Conservation (phyloP, 108 stramenopile species). For the Nannochloropsis gaditana region DNA sequence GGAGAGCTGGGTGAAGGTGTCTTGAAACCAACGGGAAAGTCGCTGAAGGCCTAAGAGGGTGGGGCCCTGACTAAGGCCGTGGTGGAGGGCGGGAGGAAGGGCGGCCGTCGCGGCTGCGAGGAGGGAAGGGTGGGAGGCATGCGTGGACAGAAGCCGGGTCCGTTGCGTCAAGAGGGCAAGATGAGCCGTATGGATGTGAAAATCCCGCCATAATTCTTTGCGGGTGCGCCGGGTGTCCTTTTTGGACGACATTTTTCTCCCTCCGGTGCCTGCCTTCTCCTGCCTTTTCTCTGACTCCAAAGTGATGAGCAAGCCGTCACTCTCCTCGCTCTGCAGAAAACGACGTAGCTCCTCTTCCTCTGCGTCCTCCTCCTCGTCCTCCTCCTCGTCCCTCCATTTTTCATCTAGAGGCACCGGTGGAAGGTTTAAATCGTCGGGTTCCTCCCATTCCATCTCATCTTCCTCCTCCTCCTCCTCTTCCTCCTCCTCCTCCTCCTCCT, state of each 20-base stretch:
- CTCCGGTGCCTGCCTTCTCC: background rate
- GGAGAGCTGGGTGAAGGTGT: background rate
- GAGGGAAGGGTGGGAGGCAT: background rate
- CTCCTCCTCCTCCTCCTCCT: background rate
- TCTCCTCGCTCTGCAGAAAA: background rate
- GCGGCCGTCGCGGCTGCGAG: background rate
- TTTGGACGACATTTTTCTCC: background rate
- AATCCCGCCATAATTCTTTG: background rate
- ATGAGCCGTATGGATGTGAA: background rate
- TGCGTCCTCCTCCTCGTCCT: background rate
- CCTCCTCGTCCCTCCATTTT: background rate
- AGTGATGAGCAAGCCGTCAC: background rate
- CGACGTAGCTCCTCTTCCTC: background rate
- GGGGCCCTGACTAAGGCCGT: background rate
- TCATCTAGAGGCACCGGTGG: background rate
- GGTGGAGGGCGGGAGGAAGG: background rate
- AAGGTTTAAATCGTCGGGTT: background rate
- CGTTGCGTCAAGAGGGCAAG: background rate
- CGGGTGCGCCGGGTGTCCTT: background rate
- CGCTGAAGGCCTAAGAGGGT: background rate
- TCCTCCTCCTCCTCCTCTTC: background rate
- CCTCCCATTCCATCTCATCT: conserved; percentile 6
- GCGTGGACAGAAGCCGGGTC: background rate
- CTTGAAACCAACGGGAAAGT: background rate
- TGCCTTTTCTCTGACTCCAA: background rate